Conservation (phyloP, 2,329 filamentous ascomycete genomes). For the Diaporthe nobilis region DNA sequence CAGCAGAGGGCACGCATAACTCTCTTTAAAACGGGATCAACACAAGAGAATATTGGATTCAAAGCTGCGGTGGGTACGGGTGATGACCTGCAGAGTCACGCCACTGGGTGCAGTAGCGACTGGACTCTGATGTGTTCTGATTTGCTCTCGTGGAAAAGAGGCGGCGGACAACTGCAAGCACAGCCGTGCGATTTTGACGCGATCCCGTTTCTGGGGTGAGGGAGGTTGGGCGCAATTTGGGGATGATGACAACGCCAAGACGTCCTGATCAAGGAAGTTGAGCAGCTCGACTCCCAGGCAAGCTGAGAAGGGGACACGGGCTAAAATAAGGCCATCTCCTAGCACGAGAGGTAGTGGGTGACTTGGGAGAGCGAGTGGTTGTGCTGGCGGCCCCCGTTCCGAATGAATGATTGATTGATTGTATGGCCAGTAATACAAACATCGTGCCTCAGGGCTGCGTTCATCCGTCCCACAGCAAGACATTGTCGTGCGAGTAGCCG, state of each 20-base stretch:
- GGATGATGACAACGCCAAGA: conserved; percentile 36
- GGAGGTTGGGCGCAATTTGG: conserved; percentile 32
- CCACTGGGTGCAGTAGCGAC: conserved; percentile 24
- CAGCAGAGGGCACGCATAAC: neutral
- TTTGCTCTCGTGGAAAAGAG: conserved; percentile 26
- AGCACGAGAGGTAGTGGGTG: conserved; percentile 14
- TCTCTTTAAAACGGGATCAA: conserved; percentile 17
- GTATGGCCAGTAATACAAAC: conserved; percentile 8
- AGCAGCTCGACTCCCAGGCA: conserved; percentile 3
- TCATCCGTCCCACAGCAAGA: conserved; percentile 10
- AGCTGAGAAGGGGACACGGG: neutral
- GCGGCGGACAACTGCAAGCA: conserved; percentile 32
- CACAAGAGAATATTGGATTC: conserved; percentile 17
- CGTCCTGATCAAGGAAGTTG: conserved; percentile 33
- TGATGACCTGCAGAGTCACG: conserved; percentile 27
- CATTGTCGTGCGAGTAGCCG: conserved; percentile 17
- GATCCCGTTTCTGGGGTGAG: conserved; percentile 30
- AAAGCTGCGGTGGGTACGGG: conserved; percentile 17
- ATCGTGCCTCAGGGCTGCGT: conserved; percentile 14
- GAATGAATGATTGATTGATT: neutral
- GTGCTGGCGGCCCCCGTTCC: neutral
- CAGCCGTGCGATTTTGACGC: conserved; percentile 30
- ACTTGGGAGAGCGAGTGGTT: neutral
- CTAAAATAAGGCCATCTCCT: conserved; percentile 23
- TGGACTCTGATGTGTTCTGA: conserved; percentile 9